Percentiles rank a stretch among this genome's conserved stretches.
Conservation (phyloP, 2,329 filamentous ascomycete genomes). For the Trichocomaceae sp. region DNA sequence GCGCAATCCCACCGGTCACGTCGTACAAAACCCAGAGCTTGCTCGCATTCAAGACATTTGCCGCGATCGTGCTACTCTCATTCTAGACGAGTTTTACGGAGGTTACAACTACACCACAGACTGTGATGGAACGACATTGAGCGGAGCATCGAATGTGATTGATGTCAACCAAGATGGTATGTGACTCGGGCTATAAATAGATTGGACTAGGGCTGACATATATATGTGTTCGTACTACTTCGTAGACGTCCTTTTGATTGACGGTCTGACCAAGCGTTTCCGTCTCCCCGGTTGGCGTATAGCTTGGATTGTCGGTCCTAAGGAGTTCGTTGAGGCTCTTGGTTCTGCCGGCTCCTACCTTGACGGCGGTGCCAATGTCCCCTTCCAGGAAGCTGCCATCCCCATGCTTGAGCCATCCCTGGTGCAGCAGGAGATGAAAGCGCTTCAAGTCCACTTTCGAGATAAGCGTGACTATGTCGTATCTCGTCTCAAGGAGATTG, state of each 20-base stretch:
- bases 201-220: constrained; percentile 3
- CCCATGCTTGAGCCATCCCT: constrained; percentile 83
- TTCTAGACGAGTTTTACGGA: constrained; percentile 95
- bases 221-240: background rate
- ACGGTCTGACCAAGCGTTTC: constrained; percentile 95
- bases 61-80: constrained; percentile 80
- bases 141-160: constrained; percentile 78
- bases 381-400: constrained; percentile 90
- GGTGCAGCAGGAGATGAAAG: constrained; percentile 79
- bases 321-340: constrained; percentile 92
- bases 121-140: constrained; percentile 86
- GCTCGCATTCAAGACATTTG: constrained; percentile 89
- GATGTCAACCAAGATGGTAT: constrained; percentile 72
- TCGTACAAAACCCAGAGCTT: constrained; percentile 77
- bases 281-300: constrained; percentile 93
- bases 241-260: constrained; percentile 79
- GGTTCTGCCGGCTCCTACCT: constrained; percentile 89
- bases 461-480: constrained; percentile 91
- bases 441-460: constrained; percentile 82
- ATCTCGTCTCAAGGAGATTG: constrained; percentile 70
- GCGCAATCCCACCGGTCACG: constrained; percentile 85
- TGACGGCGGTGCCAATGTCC: constrained; percentile 88
- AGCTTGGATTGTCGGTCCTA: constrained; percentile 91
- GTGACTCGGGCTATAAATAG: constrained; percentile 7
- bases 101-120: constrained; percentile 93